phyloP scores from a whole-genome alignment of 2,329 filamentous ascomycete species.

The Cladophialophora psammophila region DNA sequence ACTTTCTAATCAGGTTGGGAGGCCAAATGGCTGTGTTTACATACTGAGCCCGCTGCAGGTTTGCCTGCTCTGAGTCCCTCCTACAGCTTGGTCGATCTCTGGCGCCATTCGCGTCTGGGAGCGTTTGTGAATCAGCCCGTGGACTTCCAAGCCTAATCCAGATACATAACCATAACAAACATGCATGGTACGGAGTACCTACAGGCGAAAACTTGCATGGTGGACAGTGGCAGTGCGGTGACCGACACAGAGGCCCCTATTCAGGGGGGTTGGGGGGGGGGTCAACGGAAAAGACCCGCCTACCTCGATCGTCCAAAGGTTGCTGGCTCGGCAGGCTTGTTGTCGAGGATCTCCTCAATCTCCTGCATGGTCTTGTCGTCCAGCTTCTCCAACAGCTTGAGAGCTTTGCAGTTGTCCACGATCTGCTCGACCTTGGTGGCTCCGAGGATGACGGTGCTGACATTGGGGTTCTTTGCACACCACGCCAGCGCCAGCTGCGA shows the following conservation, averaged over 20 bases:
- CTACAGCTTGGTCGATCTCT: constrained; percentile 31
- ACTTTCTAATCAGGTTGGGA: not conserved
- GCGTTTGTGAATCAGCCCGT: constrained; percentile 8
- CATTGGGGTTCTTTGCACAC: constrained; percentile 64
- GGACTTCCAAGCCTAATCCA: not conserved
- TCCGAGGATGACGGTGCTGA: constrained; percentile 61
- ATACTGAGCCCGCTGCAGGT: not conserved
- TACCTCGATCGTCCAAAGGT: constrained; percentile 36
- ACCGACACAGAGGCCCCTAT: not conserved
- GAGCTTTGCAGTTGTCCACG: constrained; percentile 53
- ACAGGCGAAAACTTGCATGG: not conserved
- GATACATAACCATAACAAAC: not conserved
- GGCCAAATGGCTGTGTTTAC: not conserved
- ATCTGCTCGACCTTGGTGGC: constrained; percentile 55
- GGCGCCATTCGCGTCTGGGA: constrained; percentile 33
- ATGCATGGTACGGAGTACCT: not conserved
- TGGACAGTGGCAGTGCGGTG: not conserved
- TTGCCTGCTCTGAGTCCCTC: not conserved
- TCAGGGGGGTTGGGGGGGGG: not conserved
- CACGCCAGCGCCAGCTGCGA: constrained; percentile 64
- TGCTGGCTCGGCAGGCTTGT: constrained; percentile 33
- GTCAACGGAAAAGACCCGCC: constrained; percentile 19
- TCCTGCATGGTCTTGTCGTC: constrained; percentile 55
- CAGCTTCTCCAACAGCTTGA: constrained; percentile 54
- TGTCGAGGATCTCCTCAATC: constrained; percentile 49